Base-by-base conservation (phyloP, 495 filamentous ascomycete genomes). In the Xylaria venustula region DNA sequence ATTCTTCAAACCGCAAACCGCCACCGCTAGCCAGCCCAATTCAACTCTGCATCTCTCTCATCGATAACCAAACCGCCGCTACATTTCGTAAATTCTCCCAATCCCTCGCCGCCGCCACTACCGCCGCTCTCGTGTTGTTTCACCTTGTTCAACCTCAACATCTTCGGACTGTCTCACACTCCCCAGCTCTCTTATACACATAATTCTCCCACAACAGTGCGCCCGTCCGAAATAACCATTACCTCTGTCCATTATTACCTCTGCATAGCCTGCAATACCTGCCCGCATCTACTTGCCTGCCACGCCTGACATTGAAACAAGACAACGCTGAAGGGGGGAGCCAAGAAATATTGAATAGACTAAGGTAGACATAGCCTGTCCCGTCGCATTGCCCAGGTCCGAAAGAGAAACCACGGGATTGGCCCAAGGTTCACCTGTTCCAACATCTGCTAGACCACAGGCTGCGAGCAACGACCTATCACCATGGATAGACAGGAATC, bases 401-500 rank as follows among this genome's bases (percentile, higher is more conserved):
- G 5, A 60, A 30, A 36, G 37, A 60, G 58, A 40, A 61, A 61
- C 49, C 49, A 60, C 49, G 58, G 58, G 58, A 50, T 50, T 23
- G 23, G 48, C 42, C 50, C 50, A 54, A 61, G 58, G 54, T 54
- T 61, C 50, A 48, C 23, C 14, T 47, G 37, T 19, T 46, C 17
- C 28, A 30, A 44, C 32, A 53, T 36, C n/a, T 53, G 58, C 40
- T 37, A 46, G 48, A 53, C 57, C 37, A 60, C 48, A 26, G 37
- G 48, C 50, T 54, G 42, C 42, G 30, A 45, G 49, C 40, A 42
- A 61, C 23, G n/a, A 47, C 44, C 45, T 37, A 28, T 37, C 64
- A 67, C 63, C 49, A 69, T 71, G 69, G 69, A 69, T 83, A 75
- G 75, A 62, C 69, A 71, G 56, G 69, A 71, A 65, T 71, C 69